These are phyloP conservation scores for Claviceps maximensis DNA, from an alignment of 2,329 filamentous ascomycete species.

Conservation along the genomic window DNA sequence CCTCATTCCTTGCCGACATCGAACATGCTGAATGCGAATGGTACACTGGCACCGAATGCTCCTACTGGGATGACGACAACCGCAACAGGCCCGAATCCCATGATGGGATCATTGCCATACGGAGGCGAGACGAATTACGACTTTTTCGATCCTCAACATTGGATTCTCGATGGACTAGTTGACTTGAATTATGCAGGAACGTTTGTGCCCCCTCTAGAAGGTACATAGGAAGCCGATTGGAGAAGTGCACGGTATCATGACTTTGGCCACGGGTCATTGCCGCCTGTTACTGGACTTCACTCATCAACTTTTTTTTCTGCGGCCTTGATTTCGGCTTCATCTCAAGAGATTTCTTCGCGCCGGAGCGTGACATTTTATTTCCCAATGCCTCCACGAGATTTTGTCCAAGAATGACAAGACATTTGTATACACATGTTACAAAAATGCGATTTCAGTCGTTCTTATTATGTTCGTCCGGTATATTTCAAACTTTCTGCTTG, in stretches of 20 bases:
- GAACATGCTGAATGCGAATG: slow-evolving; percentile 34
- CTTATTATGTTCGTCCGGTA: background rate
- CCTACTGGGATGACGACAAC: slow-evolving; percentile 27
- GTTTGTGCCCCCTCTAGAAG: slow-evolving; percentile 42
- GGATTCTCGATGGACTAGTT: slow-evolving; percentile 79
- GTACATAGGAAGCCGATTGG: slow-evolving; percentile 22
- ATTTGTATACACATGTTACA: background rate
- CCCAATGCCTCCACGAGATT: background rate
- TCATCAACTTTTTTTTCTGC: background rate
- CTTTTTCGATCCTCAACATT: slow-evolving; percentile 84
- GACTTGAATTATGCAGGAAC: slow-evolving; percentile 57
- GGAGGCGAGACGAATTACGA: slow-evolving; percentile 64
- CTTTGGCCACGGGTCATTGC: background rate
- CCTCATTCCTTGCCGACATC: slow-evolving; percentile 26
- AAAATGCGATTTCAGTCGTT: background rate
- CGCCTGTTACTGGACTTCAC: background rate
- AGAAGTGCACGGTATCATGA: too few species aligned
- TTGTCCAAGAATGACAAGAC: background rate
- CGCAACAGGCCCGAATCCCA: slow-evolving; percentile 27
- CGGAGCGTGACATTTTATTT: background rate
- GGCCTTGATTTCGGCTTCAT: background rate
- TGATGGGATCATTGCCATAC: slow-evolving; percentile 36
- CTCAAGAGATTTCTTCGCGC: background rate
- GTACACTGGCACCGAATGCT: slow-evolving; percentile 38
- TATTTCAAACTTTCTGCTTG: background rate